Evolutionary conservation across 2,329 filamentous ascomycete genomes (phyloP).

Genomic region (Talaromyces atroroseus): DNA sequence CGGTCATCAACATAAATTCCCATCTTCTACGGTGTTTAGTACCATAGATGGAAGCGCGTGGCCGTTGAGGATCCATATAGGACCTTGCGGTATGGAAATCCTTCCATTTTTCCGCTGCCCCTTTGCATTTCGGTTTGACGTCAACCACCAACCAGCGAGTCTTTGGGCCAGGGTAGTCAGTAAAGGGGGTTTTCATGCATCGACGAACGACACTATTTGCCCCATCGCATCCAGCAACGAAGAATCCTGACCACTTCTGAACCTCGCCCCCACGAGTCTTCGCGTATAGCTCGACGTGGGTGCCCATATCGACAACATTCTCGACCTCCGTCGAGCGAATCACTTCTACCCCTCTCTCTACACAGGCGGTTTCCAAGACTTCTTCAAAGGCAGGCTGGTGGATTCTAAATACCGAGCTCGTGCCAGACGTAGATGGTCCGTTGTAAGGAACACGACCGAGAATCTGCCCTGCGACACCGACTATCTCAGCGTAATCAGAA

Average conservation of each 20-base stretch:
- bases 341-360: not conserved
- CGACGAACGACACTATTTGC: slow-evolving; percentile 1
- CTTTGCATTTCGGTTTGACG: not conserved
- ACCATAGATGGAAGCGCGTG: not conserved
- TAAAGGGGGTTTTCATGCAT: not conserved
- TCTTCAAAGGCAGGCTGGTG: not conserved
- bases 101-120: not conserved
- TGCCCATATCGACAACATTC: not conserved
- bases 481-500: not conserved
- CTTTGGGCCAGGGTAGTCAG: not conserved
- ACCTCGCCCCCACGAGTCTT: not conserved
- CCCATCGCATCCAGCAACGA: slow-evolving; percentile 1
- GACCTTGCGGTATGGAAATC: not conserved
- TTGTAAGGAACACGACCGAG: not conserved
- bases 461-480: not conserved
- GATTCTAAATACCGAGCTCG: not conserved
- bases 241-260: not conserved
- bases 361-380: not conserved
- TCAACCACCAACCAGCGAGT: not conserved
- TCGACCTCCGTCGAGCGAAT: not conserved
- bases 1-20: not conserved
- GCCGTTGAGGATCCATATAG: not conserved
- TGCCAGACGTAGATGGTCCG: not conserved
- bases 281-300: not conserved
- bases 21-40: not conserved